A percentile compares a stretch with the other conserved stretches of the same genome.
These are phyloP conservation scores for Prunus kanzakura DNA, from an alignment of 306 rosid species.

Conservation along the genomic window DNA sequence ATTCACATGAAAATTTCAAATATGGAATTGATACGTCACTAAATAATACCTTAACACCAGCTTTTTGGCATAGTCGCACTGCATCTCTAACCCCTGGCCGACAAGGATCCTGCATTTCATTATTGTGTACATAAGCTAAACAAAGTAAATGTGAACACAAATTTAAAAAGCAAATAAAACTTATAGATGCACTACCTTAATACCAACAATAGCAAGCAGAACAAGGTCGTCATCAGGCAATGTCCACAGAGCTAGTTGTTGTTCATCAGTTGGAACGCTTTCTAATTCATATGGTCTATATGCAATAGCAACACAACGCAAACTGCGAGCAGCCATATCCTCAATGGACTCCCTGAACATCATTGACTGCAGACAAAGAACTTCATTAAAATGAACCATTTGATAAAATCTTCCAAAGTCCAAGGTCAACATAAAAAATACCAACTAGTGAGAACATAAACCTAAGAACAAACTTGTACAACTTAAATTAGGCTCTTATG, in stretches of 20 bases:
- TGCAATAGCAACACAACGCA: constrained; percentile 88
- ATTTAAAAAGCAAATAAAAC: background rate
- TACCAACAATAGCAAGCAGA: constrained; percentile 83
- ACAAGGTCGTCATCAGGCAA: constrained; percentile 78
- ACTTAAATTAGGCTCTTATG: background rate
- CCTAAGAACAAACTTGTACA: background rate
- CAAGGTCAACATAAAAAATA: background rate
- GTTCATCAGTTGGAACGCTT: constrained; percentile 61
- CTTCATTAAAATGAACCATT: background rate
- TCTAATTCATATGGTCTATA: constrained; percentile 50
- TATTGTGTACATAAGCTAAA: constrained; percentile 1
- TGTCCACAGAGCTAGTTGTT: constrained; percentile 66
- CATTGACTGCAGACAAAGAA: constrained; percentile 36
- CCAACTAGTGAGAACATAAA: background rate
- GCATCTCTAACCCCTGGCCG: constrained; percentile 72
- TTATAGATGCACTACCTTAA: constrained; percentile 49
- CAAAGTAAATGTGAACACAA: background rate
- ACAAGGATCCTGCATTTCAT: constrained; percentile 62
- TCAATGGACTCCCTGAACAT: constrained; percentile 62
- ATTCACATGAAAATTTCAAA: constrained; percentile 9
- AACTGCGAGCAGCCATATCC: constrained; percentile 68
- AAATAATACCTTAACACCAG: constrained; percentile 85
- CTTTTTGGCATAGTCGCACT: constrained; percentile 78
- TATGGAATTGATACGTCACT: background rate
- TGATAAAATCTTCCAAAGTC: background rate